Evolutionary conservation across 2,329 filamentous ascomycete species (phyloP).

Genomic region (Neonectria neomacrospora): DNA sequence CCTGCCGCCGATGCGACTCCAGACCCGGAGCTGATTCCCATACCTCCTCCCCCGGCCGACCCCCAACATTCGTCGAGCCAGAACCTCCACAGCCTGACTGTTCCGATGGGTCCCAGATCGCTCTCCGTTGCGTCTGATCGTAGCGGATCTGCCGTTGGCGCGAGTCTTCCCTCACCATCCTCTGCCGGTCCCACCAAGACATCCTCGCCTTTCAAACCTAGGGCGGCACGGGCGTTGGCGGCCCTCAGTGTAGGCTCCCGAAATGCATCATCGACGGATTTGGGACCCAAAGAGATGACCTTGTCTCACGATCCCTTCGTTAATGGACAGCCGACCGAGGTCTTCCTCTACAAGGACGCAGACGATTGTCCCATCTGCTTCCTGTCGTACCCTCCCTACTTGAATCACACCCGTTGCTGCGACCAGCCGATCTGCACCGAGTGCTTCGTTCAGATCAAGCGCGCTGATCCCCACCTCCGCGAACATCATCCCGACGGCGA

Average conservation of each 20-base stretch:
- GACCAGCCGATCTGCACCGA: conserved; percentile 97
- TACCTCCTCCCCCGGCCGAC: conserved; percentile 56
- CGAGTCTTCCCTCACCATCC: conserved; percentile 63
- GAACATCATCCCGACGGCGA: conserved; percentile 73
- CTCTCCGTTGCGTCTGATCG: conserved; percentile 82
- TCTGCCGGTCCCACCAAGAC: conserved; percentile 49
- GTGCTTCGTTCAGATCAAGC: conserved; percentile 98
- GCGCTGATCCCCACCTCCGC: conserved; percentile 88
- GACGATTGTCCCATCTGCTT: conserved; percentile 96
- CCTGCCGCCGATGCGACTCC: conserved; percentile 87
- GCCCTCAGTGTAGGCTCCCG: conserved; percentile 79
- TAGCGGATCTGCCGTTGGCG: conserved; percentile 69
- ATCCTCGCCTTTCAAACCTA: conserved; percentile 76
- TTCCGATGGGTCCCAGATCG: conserved; percentile 81
- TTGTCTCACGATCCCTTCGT: conserved; percentile 87
- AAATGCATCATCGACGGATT: conserved; percentile 76
- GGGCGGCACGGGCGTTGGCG: conserved; percentile 87
- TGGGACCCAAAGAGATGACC: conserved; percentile 80
- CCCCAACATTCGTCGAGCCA: conserved; percentile 61
- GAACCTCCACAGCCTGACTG: conserved; percentile 77
- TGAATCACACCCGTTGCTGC: conserved; percentile 95
- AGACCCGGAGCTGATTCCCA: conserved; percentile 69
- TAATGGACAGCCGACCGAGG: conserved; percentile 94
- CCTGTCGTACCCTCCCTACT: conserved; percentile 91
- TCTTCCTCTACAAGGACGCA: conserved; percentile 91